Percentiles rank a stretch among this genome's conserved stretches.
Conservation (phyloP, 148 eudicot genomes). For the Arctostaphylos glauca region DNA sequence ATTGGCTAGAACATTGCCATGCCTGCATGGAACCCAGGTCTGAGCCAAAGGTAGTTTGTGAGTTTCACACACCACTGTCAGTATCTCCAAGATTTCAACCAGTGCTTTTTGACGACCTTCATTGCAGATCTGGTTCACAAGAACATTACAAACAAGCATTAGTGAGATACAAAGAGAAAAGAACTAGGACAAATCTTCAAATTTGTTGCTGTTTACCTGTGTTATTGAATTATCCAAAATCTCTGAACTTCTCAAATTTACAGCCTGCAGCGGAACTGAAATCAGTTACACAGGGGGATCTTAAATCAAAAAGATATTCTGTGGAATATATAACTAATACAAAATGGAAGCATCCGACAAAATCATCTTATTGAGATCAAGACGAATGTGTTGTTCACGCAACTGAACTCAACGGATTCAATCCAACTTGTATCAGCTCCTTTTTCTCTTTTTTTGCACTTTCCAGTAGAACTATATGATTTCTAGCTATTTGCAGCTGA, state of each 20-base stretch:
- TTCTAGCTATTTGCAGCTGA: neutral
- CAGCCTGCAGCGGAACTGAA: slow-evolving; percentile 68
- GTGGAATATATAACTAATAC: neutral
- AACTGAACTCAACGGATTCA: neutral
- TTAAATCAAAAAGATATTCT: neutral
- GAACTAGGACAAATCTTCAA: slow-evolving; percentile 8
- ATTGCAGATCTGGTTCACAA: slow-evolving; percentile 67
- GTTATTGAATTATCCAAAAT: slow-evolving; percentile 69
- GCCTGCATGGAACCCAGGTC: slow-evolving; percentile 95
- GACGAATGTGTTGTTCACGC: neutral
- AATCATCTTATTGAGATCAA: neutral
- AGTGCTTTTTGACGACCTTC: slow-evolving; percentile 90
- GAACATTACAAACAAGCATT: slow-evolving; percentile 14
- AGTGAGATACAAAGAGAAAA: slow-evolving; percentile 9
- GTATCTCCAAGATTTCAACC: slow-evolving; percentile 78
- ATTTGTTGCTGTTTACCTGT: slow-evolving; percentile 46
- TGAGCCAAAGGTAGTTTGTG: slow-evolving; percentile 90
- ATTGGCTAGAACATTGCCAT: slow-evolving; percentile 71
- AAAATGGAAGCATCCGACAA: neutral
- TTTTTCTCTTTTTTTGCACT: neutral
- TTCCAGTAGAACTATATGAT: neutral
- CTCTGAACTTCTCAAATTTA: slow-evolving; percentile 83
- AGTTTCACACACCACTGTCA: slow-evolving; percentile 81
- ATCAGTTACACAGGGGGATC: slow-evolving; percentile 28
- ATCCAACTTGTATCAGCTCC: neutral